These are phyloP conservation scores for Phialemoniopsis sp. DNA, from an alignment of 2,329 filamentous ascomycete genomes.

Conservation along the genomic window DNA sequence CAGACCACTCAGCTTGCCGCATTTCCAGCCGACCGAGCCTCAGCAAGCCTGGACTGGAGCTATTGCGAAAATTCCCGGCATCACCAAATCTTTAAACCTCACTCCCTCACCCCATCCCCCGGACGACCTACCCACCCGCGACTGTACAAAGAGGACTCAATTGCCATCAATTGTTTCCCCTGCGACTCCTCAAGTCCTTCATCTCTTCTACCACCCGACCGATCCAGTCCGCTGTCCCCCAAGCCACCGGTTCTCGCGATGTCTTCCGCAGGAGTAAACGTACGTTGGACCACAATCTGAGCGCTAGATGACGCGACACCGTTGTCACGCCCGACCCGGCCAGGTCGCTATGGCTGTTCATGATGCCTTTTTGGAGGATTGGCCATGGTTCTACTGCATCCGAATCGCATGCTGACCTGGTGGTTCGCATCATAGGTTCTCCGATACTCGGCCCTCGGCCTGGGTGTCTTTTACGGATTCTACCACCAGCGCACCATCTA, in stretches of 20 bases:
- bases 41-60: constrained; percentile 6
- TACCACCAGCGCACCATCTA: constrained; percentile 84
- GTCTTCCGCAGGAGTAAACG: constrained; percentile 25
- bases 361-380: too few relatives aligned
- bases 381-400: too few relatives aligned
- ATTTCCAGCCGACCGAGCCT: constrained; percentile 1
- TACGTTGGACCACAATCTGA: constrained; percentile 13
- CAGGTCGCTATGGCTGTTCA: too few relatives aligned
- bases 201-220: constrained; percentile 11
- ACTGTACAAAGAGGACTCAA: constrained; percentile 6
- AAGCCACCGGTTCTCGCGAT: constrained; percentile 12
- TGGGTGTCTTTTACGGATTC: constrained; percentile 93
- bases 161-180: constrained; percentile 15
- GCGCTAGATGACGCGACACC: too few relatives aligned
- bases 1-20: constrained; percentile 2
- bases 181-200: constrained; percentile 7
- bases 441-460: constrained; percentile 89
- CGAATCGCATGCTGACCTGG: too few relatives aligned
- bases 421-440: constrained; percentile 63
- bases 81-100: constrained; percentile 2
- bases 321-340: too few relatives aligned
- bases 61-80: constrained; percentile 32
- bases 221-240: constrained; percentile 7
- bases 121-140: constrained; percentile 13
- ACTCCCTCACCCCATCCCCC: constrained; percentile 10